Base-by-base conservation (phyloP, 1,139 yeast genomes). In the Yamadazyma songkhlaensis region DNA sequence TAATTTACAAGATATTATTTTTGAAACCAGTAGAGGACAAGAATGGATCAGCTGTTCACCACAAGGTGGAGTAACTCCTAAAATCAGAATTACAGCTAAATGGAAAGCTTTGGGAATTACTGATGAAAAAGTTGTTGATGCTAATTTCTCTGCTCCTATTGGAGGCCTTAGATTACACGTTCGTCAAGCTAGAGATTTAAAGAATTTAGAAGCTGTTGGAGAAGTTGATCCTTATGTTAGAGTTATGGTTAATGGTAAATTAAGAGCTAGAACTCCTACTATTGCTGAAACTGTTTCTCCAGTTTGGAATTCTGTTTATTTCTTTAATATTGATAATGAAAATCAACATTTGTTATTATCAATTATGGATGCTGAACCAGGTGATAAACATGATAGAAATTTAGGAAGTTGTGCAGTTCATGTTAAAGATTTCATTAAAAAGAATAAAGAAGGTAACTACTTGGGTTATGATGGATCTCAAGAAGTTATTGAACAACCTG, bases 71-170 rank as follows among this genome's bases (percentile, higher is more conserved):
- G 53, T 78, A 13, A 58, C 65, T 28, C 81, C 87, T 46, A 63
- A 63, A 33, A 60, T 80, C 41, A 69, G 77, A 51, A 53, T 84
- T 31, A 59, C 74, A 35, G 79, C 85, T 34, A 57, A 60, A 26
- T 85, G 92, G 90, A 84, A 83, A 53, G 86, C 90, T n/a, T 63
- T 85, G 40, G 74, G 74, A 13, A 63, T 81, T 50, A 66, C 74
- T 35, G 81, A 80, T 34, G 66, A 59, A 25, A 59, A 66, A 21
- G 69, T 69, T 26, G 65, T 68, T 3, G 64, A 69, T 39, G 63
- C 68, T 20, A 62, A 65, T 39, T 65, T 67, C 44, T 64, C 67
- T 45, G 76, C 84, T 25, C 79, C 90, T 34, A 66, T 84, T 46
- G 94, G 90, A 51, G 80, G 79, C 35, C 55, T 80, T 25, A 77